These are phyloP conservation scores for Fusarium pininemorale DNA, from an alignment of 2,329 filamentous ascomycete species.

Conservation along the genomic window DNA sequence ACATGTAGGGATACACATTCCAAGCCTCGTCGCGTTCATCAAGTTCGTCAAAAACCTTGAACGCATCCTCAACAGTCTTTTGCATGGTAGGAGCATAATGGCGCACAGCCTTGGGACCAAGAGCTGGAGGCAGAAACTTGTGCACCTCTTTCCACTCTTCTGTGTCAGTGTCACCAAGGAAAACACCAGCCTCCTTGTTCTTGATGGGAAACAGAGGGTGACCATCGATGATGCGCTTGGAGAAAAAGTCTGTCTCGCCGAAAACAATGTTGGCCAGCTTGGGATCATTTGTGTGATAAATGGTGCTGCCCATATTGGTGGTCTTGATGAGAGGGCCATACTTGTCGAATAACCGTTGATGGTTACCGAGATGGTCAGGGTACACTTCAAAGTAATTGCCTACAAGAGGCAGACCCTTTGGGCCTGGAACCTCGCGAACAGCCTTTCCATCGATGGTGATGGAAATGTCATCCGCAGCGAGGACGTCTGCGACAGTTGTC, in stretches of 20 bases:
- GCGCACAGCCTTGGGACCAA: conserved; percentile 67
- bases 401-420: conserved; percentile 57
- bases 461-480: conserved; percentile 47
- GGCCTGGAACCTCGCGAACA: conserved; percentile 61
- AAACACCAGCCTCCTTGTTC: conserved; percentile 53
- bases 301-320: conserved; percentile 58
- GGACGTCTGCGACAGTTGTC: conserved; percentile 48
- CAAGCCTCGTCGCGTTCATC: conserved; percentile 58
- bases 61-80: conserved; percentile 59
- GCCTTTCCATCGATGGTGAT: conserved; percentile 60
- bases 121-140: conserved; percentile 69
- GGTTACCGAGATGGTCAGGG: conserved; percentile 67
- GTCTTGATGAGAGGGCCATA: conserved; percentile 64
- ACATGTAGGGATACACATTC: conserved; percentile 61
- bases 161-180: conserved; percentile 61
- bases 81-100: conserved; percentile 71
- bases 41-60: conserved; percentile 60
- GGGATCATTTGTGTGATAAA: conserved; percentile 63
- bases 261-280: conserved; percentile 56
- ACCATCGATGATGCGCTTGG: conserved; percentile 60
- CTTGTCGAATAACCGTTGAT: conserved; percentile 61
- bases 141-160: conserved; percentile 62
- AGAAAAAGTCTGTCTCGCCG: conserved; percentile 61
- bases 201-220: conserved; percentile 58
- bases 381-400: conserved; percentile 65